A percentile compares a stretch with the other conserved stretches of the same genome.
phyloP scores from a whole-genome alignment of 208 protist genomes.

The Plasmodiophora brassicae region DNA sequence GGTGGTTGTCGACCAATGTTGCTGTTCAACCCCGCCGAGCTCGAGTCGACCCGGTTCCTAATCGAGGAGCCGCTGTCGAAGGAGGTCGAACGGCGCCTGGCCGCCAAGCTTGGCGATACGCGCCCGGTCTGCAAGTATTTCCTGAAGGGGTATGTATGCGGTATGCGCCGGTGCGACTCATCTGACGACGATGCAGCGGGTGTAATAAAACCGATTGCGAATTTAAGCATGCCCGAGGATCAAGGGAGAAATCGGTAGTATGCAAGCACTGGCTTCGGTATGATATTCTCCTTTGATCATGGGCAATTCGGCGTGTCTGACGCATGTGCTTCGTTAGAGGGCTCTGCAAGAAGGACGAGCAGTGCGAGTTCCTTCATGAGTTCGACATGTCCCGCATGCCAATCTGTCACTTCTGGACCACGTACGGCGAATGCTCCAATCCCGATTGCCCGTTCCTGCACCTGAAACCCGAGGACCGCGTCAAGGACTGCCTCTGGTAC shows the following conservation, averaged over 20 bases:
- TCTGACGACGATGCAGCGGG: neutral
- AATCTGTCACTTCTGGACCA: conserved; percentile 87
- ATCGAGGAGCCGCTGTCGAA: neutral
- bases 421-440: conserved; percentile 86
- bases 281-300: no score
- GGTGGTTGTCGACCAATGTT: neutral
- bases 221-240: conserved; percentile 42
- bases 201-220: conserved; percentile 16
- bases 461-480: conserved; percentile 69
- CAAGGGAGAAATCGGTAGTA: conserved; percentile 66
- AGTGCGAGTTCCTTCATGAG: conserved; percentile 90
- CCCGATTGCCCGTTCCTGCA: conserved; percentile 90
- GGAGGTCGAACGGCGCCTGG: conserved; percentile 2
- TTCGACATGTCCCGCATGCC: conserved; percentile 87
- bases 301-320: neutral
- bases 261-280: conserved; percentile 88
- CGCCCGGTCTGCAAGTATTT: conserved; percentile 19
- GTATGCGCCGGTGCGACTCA: neutral
- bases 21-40: neutral
- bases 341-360: conserved; percentile 87
- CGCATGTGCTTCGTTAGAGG: conserved; percentile 58
- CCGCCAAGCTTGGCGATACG: neutral
- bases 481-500: conserved; percentile 66
- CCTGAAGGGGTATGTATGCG: conserved; percentile 5
- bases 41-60: neutral